These are phyloP conservation scores for Cladosporium oxysporum DNA, from an alignment of 2,329 filamentous ascomycete genomes.

Conservation along the genomic window DNA sequence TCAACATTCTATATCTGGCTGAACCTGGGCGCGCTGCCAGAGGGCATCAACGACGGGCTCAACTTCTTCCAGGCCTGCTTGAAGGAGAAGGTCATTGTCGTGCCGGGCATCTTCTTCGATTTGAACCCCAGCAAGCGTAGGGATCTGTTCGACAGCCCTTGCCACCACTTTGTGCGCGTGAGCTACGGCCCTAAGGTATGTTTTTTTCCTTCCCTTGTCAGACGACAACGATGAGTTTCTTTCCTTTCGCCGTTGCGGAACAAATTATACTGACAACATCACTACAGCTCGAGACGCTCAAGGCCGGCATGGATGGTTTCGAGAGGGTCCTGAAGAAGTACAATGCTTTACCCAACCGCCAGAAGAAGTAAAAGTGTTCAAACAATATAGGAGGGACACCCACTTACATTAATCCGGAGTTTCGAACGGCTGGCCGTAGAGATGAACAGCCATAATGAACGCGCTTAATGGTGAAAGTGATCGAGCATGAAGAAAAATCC, in stretches of 20 bases:
- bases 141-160: slow-evolving; percentile 91
- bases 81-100: slow-evolving; percentile 92
- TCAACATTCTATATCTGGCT: slow-evolving; percentile 93
- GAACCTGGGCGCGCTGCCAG: slow-evolving; percentile 65
- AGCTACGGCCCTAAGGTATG: slow-evolving; percentile 71
- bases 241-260: neutral
- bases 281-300: slow-evolving; percentile 66
- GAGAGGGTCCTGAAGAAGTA: slow-evolving; percentile 77
- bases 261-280: neutral
- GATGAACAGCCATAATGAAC: neutral
- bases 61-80: slow-evolving; percentile 97
- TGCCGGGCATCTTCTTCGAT: slow-evolving; percentile 97
- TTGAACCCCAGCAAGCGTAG: slow-evolving; percentile 85
- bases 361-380: slow-evolving; percentile 11
- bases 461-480: neutral
- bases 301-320: slow-evolving; percentile 80
- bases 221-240: slow-evolving; percentile 6
- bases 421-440: neutral
- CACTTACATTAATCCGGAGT: neutral
- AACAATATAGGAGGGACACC: neutral
- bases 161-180: slow-evolving; percentile 84
- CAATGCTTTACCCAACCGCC: slow-evolving; percentile 17
- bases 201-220: neutral
- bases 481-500: neutral
- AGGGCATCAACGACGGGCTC: slow-evolving; percentile 84